These are phyloP conservation scores for Termitomyces sp. DNA, from an alignment of 768 basidiomycete genomes.

Conservation along the genomic window DNA sequence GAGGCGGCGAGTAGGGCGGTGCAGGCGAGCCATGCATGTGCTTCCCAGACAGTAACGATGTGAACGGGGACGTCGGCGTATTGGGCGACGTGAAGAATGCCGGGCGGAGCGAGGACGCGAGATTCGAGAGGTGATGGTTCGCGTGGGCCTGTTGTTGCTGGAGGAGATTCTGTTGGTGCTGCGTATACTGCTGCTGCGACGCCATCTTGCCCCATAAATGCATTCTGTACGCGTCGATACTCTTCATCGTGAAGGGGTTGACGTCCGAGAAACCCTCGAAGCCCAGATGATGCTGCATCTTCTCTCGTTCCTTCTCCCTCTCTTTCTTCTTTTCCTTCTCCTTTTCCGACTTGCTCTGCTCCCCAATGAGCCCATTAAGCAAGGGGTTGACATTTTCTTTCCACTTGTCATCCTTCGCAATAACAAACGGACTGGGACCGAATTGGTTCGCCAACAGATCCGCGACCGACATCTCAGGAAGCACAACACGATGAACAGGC, in stretches of 20 bases:
- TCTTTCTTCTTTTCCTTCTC: conserved; percentile 8
- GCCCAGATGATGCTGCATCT: conserved; percentile 23
- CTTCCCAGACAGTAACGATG: conserved; percentile 45
- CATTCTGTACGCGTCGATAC: conserved; percentile 83
- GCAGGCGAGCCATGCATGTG: conserved; percentile 13
- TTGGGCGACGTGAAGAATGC: conserved; percentile 23
- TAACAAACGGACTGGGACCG: conserved; percentile 7
- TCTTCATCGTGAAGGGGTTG: conserved; percentile 86
- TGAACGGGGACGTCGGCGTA: conserved; percentile 15
- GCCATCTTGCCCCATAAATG: conserved; percentile 93
- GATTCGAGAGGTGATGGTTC: conserved; percentile 27
- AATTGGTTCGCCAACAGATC: conserved; percentile 14
- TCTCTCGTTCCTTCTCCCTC: conserved; percentile 9
- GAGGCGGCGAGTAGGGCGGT: conserved; percentile 18
- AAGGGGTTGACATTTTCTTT: conserved; percentile 82
- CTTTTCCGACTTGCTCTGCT: neutral
- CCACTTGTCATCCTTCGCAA: conserved; percentile 25
- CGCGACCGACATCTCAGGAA: conserved; percentile 54
- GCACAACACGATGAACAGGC: conserved; percentile 79
- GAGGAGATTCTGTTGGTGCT: conserved; percentile 44
- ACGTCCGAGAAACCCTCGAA: conserved; percentile 79
- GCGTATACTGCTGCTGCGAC: conserved; percentile 46
- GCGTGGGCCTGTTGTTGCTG: conserved; percentile 28
- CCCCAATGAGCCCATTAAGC: conserved; percentile 38
- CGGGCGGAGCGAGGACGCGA: conserved; percentile 37